Percentiles rank a stretch among this genome's conserved stretches.
phyloP scores from a whole-genome alignment of 345 rosid species.

The Carallia pectinifolia region DNA sequence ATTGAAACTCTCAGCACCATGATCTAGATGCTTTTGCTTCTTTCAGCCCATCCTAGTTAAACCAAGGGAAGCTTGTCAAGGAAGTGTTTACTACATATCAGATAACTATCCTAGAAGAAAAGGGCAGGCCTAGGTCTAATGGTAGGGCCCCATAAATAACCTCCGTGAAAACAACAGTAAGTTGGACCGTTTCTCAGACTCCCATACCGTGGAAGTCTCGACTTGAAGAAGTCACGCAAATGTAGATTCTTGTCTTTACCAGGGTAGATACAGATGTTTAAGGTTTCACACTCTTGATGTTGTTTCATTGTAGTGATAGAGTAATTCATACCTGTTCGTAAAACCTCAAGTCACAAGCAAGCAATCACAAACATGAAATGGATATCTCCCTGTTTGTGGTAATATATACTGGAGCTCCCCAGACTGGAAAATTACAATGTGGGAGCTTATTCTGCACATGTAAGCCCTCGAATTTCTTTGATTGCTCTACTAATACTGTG shows the following conservation, averaged over 20 bases:
- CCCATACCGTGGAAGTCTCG: too few species aligned
- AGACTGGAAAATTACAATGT: neutral
- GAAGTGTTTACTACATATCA: neutral
- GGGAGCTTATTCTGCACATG: constrained; percentile 46
- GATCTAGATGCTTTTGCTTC: neutral
- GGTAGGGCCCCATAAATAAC: too few species aligned
- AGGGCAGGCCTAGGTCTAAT: too few species aligned
- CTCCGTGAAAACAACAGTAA: too few species aligned
- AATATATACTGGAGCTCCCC: neutral
- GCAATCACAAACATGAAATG: constrained; percentile 1
- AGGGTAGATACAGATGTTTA: too few species aligned
- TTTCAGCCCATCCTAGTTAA: neutral
- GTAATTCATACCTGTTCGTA: neutral
- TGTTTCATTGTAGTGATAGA: neutral
- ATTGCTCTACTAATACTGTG: constrained; percentile 60
- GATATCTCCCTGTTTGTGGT: neutral
- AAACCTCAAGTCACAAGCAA: constrained; percentile 5
- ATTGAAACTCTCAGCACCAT: neutral
- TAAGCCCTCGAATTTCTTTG: constrained; percentile 73
- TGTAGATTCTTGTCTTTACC: too few species aligned
- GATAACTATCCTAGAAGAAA: too few species aligned
- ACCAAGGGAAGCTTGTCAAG: too few species aligned
- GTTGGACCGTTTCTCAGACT: too few species aligned
- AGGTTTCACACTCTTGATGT: too few species aligned
- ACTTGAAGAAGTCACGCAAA: too few species aligned